phyloP scores from a whole-genome alignment of 441 rosid genomes.

The Corymbia calophylla region DNA sequence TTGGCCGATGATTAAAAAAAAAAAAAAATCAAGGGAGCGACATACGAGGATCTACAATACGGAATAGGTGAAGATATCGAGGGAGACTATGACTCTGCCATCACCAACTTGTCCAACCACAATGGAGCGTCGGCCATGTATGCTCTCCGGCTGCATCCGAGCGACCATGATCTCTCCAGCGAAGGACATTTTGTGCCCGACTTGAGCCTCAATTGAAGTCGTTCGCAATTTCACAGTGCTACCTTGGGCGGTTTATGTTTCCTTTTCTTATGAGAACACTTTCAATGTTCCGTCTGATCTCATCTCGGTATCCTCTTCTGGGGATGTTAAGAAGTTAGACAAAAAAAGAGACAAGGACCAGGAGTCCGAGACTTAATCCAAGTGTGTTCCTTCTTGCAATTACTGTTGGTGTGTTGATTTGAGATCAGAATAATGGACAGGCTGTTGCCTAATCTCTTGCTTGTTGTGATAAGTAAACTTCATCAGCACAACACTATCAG shows the following conservation, averaged over 20 bases:
- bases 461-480: background rate
- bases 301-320: background rate
- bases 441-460: background rate
- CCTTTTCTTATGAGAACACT: background rate
- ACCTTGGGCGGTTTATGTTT: background rate
- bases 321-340: background rate
- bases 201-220: background rate
- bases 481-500: background rate
- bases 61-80: constrained; percentile 30
- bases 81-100: constrained; percentile 29
- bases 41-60: constrained; percentile 27
- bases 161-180: background rate
- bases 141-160: constrained; percentile 27
- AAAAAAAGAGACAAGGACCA: background rate
- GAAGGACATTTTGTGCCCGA: background rate
- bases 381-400: background rate
- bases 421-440: background rate
- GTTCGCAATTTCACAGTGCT: background rate
- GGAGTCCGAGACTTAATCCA: background rate
- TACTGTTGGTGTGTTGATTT: background rate
- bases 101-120: background rate
- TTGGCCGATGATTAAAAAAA: background rate
- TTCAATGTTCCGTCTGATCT: background rate
- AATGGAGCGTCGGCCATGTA: constrained; percentile 25
- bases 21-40: constrained; percentile 22